Conservation (phyloP, 192 early-diverging fungal genomes). For the Gryganskiella cystojenkinii region DNA sequence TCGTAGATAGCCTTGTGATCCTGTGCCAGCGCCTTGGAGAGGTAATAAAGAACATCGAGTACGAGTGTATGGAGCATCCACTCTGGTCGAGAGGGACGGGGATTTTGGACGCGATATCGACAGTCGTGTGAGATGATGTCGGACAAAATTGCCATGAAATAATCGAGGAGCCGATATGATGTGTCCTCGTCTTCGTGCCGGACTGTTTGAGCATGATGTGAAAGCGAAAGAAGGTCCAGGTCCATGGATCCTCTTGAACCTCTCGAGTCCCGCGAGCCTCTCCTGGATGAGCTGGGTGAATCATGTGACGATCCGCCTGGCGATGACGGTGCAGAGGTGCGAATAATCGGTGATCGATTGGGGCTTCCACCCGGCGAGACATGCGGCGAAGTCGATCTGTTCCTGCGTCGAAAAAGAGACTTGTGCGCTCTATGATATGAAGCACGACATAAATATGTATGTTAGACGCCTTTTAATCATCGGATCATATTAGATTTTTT, state of each 20-base stretch:
- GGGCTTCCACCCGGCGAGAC: constrained; percentile 7
- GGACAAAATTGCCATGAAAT: constrained; percentile 55
- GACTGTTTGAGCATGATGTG: constrained; percentile 13
- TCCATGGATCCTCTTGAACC: constrained; percentile 24
- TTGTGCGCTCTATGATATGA: constrained; percentile 9
- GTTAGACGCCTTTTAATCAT: not conserved
- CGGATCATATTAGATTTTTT: too few species aligned
- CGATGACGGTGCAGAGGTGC: constrained; percentile 14
- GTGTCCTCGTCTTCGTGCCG: constrained; percentile 35
- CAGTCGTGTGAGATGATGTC: constrained; percentile 69
- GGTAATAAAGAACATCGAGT: constrained; percentile 54
- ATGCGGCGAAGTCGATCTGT: constrained; percentile 29
- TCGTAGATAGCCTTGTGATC: constrained; percentile 58
- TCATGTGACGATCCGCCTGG: constrained; percentile 24
- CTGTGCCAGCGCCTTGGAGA: constrained; percentile 25
- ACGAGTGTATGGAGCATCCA: constrained; percentile 60
- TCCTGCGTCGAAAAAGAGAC: constrained; percentile 14
- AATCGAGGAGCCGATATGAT: constrained; percentile 41
- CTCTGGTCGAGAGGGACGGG: constrained; percentile 63
- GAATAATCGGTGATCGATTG: not conserved
- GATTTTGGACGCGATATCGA: constrained; percentile 55
- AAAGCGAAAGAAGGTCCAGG: constrained; percentile 20
- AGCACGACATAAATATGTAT: not conserved
- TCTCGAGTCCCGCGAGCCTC: constrained; percentile 4
- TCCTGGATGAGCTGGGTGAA: constrained; percentile 20